Evolutionary conservation across 192 early-diverging fungal genomes (phyloP), one percentile per base, ranked within the genome.

Genomic region (Coemansia sp.): DNA sequence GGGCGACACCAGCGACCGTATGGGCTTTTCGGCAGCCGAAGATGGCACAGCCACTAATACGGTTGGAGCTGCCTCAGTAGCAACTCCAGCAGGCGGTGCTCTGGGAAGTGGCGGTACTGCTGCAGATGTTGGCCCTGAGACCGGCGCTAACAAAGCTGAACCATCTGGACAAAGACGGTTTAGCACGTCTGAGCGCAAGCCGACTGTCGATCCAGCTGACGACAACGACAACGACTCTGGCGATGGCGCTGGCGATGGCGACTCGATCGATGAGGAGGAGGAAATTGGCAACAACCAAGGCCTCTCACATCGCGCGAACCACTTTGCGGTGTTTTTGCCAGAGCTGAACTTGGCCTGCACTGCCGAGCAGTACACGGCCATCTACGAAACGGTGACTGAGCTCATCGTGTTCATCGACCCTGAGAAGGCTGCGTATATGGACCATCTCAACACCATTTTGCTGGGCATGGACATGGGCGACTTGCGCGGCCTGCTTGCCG

Each of bases 331-430:
- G 17, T 87, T 89, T 63, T 87, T 97, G 72, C 93, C 94, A 0
- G 88, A 87, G 42, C 84, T 96, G 38, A 72, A 80, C 19, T 80
- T 94, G 21, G 89, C 87, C 7, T 90, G 89, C 21, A 93, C 90
- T 32, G 89, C 95, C 8, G 75, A 76, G 53, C 93, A 94, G 82
- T 95, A 90, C 75, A 83, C 85, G 36, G 78, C 88, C 1, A 77
- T 94, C 3, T 85, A 88, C 62, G 87, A 95, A 69, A 87, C 92
- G 15, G 89, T 93, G 23, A 86, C 83, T 0, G 92, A 94, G 53
- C 84, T 96, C 23, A 77, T 96, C 10, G 86, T 94, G 17, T 96
- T 94, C 65, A 89, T 87, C 23, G 95, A 95, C 67, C 93, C 95
- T 6, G 86, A 86, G 0, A 87, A 88, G 58, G 91, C 90, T 27